Evolutionary conservation across 1,139 yeast genomes (phyloP).

Genomic region (Yamadazyma friedrichii): DNA sequence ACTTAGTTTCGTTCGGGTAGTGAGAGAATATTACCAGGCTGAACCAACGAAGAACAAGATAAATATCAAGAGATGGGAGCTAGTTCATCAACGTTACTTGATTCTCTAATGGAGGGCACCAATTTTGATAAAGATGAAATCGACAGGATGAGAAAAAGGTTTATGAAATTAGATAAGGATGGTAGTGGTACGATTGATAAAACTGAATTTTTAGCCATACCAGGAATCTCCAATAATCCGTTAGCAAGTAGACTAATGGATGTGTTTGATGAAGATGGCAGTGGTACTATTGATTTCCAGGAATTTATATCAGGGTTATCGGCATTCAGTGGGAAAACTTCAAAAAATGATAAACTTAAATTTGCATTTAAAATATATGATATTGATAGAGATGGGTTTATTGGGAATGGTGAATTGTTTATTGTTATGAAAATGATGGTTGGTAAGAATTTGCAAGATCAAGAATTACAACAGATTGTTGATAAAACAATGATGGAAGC

Average conservation of each 20-base stretch:
- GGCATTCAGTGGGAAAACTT: slow-evolving; percentile 87
- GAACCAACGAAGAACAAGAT: neutral
- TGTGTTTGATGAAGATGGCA: slow-evolving; percentile 89
- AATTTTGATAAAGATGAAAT: slow-evolving; percentile 87
- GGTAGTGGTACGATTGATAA: slow-evolving; percentile 91
- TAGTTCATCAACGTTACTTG: slow-evolving; percentile 64
- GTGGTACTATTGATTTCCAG: slow-evolving; percentile 92
- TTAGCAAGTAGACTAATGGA: slow-evolving; percentile 88
- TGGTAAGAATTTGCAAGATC: slow-evolving; percentile 82
- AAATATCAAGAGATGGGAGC: slow-evolving; percentile 52
- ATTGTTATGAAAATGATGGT: slow-evolving; percentile 96
- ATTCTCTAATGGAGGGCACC: slow-evolving; percentile 72
- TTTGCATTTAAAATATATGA: slow-evolving; percentile 95
- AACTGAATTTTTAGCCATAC: slow-evolving; percentile 86
- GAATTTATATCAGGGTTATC: slow-evolving; percentile 91
- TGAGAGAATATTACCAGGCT: no score
- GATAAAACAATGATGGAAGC: slow-evolving; percentile 96
- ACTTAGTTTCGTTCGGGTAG: neutral
- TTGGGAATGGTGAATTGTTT: slow-evolving; percentile 92
- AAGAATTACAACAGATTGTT: slow-evolving; percentile 90
- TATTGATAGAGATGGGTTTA: slow-evolving; percentile 91
- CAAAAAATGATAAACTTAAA: slow-evolving; percentile 75
- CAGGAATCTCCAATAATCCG: slow-evolving; percentile 90
- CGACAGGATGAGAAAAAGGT: slow-evolving; percentile 84
- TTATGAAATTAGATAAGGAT: slow-evolving; percentile 93